Evolutionary conservation across 1,139 yeast species (phyloP).

Genomic region (Petasospora fabianii): DNA sequence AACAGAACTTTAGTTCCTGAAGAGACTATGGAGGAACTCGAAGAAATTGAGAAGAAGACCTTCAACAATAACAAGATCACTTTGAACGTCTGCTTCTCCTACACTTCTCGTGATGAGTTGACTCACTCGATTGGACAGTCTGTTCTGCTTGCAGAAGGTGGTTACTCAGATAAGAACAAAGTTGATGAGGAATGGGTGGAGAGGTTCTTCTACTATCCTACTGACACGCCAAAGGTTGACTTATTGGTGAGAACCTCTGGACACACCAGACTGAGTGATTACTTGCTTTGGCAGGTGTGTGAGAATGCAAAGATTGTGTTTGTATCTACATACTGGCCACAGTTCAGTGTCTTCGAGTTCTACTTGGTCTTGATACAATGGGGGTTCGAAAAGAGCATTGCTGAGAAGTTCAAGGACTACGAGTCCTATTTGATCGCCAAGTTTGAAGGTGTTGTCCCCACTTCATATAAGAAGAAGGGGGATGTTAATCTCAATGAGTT

Average conservation of each 20-base stretch:
- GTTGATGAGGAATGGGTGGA: constrained; percentile 41
- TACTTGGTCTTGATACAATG: constrained; percentile 50
- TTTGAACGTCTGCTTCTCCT: constrained; percentile 88
- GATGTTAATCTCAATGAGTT: constrained; percentile 8
- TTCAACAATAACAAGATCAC: constrained; percentile 46
- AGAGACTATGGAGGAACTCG: constrained; percentile 59
- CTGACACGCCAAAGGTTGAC: constrained; percentile 69
- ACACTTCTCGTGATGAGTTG: constrained; percentile 91
- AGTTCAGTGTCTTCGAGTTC: constrained; percentile 54
- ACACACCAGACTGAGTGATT: constrained; percentile 80
- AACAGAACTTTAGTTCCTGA: constrained; percentile 60
- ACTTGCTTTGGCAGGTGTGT: constrained; percentile 79
- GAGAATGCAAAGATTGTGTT: constrained; percentile 64
- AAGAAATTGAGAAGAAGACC: constrained; percentile 63
- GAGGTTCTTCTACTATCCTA: constrained; percentile 54
- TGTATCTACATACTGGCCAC: constrained; percentile 80
- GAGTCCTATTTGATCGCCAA: neutral
- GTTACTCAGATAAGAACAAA: too few relatives aligned
- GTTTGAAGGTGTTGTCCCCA: too few relatives aligned
- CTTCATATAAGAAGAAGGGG: neutral
- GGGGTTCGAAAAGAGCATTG: constrained; percentile 35
- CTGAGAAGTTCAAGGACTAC: neutral
- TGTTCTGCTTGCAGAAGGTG: too few relatives aligned
- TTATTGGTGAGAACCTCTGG: constrained; percentile 83
- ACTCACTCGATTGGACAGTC: constrained; percentile 55